Evolutionary conservation across 106 monocot genomes (phyloP).

Genomic region (Dendrobium nobile): DNA sequence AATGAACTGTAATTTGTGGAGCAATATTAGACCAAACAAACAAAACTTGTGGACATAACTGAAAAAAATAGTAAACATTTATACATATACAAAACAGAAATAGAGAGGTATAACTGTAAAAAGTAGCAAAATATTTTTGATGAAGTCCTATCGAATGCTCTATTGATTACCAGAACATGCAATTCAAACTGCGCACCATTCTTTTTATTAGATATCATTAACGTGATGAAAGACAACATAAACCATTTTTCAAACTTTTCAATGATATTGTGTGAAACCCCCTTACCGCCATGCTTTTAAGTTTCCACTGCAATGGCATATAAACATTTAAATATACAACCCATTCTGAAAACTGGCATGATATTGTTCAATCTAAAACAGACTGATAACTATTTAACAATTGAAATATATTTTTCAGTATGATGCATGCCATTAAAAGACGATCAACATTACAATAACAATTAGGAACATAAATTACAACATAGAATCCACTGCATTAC

Average conservation of each 20-base stretch:
- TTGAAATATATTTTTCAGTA: background rate
- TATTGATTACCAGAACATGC: background rate
- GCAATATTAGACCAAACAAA: background rate
- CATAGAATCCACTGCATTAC: background rate
- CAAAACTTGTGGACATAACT: background rate
- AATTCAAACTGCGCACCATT: background rate
- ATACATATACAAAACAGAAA: too few relatives aligned
- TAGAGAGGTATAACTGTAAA: background rate
- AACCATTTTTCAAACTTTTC: background rate
- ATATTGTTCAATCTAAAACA: background rate
- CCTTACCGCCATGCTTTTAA: background rate
- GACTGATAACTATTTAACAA: background rate
- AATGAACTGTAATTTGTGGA: background rate
- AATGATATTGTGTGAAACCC: background rate
- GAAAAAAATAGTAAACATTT: too few relatives aligned
- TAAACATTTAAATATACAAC: background rate
- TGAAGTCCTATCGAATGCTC: background rate
- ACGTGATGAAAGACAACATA: background rate
- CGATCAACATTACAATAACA: background rate
- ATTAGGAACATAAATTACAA: background rate
- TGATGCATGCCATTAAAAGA: background rate
- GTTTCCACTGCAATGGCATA: background rate
- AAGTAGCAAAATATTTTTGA: background rate
- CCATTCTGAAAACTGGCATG: background rate
- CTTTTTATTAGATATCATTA: background rate